Evolutionary conservation across 1,284 basidiomycete genomes (phyloP), one percentile per base, ranked within the genome.

Genomic region (Thecaphora frezii): DNA sequence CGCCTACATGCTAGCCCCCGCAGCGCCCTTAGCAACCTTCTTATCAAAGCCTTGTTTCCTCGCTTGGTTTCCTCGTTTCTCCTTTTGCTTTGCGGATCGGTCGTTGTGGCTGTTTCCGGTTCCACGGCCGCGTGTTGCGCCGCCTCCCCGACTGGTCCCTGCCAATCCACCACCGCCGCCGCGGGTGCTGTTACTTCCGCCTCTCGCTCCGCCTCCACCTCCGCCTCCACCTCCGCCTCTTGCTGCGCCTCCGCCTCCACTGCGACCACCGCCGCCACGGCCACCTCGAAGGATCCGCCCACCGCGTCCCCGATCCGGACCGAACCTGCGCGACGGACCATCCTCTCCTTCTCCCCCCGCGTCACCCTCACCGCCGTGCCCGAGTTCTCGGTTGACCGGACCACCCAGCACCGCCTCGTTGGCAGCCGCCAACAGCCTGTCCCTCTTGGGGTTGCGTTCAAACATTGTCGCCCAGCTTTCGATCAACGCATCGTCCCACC

Each of bases 391-490:
- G 33, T 13, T 54, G 49, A 9, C 53, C 46, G 46, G 46, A 7
- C 8, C 28, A 23, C 64, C 58, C n/a, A 59, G 43, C 26, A 46
- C 54, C 13, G 49, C 46, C 25, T 63, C 47, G 26, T 67, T 60
- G 16, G 62, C 63, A n/a, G 65, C 56, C 0, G 65, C 65, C 21
- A 71, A 46, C 36, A 71, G 39, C 19, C 54, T 50, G 28, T 71
- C 69, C 30, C 66, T 69, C n/a, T 43, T 44, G 9, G 69, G 69
- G 47, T 70, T 73, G 26, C 68, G 51, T 30, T 69, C 62, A 28
- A 73, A 58, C 68, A 70, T 70, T 10, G 59, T 56, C 8, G 57
- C 70, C 70, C 70, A 73, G 24, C 68, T 69, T 46, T 73, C 70
- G 48, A 73, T 54, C 42, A 73, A 47, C 22, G 54, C 58, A 25